A percentile compares a stretch with the other conserved stretches of the same genome.
Evolutionary conservation across 2,329 filamentous ascomycete species (phyloP).

Genomic region (Hypoxylon sp.): DNA sequence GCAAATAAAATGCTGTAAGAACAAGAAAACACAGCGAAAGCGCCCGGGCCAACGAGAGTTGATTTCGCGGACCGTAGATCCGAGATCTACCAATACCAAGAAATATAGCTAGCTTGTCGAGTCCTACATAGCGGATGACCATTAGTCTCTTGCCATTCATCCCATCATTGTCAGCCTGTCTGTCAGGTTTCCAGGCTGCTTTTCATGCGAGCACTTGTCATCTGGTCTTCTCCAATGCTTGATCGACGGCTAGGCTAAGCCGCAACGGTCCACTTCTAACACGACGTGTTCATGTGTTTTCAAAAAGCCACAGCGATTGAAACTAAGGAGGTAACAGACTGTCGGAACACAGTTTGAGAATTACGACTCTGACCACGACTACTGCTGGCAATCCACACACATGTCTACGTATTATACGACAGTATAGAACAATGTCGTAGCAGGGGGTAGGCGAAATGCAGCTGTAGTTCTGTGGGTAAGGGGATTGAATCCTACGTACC

Average conservation of each 20-base stretch:
- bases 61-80: conserved; percentile 33
- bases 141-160: conserved; percentile 24
- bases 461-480: conserved; percentile 33
- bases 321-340: conserved; percentile 54
- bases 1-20: conserved; percentile 7
- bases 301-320: conserved; percentile 44
- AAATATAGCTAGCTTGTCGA: conserved; percentile 10
- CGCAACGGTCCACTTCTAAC: conserved; percentile 40
- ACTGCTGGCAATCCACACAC: conserved; percentile 9
- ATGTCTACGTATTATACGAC: neutral
- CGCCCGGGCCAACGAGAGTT: neutral
- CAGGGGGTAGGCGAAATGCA: conserved; percentile 7
- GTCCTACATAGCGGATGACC: conserved; percentile 10
- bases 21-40: neutral
- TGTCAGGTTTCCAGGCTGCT: conserved; percentile 13
- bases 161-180: conserved; percentile 20
- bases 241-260: conserved; percentile 35
- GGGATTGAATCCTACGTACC: conserved; percentile 24
- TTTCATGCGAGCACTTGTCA: conserved; percentile 29
- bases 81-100: conserved; percentile 19
- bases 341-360: conserved; percentile 55
- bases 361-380: conserved; percentile 47
- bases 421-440: conserved; percentile 12
- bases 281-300: conserved; percentile 36
- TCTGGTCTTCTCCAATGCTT: conserved; percentile 37